Base-by-base conservation (phyloP, 2,329 filamentous ascomycete genomes). In the Lasiodiplodia hormozganensis region DNA sequence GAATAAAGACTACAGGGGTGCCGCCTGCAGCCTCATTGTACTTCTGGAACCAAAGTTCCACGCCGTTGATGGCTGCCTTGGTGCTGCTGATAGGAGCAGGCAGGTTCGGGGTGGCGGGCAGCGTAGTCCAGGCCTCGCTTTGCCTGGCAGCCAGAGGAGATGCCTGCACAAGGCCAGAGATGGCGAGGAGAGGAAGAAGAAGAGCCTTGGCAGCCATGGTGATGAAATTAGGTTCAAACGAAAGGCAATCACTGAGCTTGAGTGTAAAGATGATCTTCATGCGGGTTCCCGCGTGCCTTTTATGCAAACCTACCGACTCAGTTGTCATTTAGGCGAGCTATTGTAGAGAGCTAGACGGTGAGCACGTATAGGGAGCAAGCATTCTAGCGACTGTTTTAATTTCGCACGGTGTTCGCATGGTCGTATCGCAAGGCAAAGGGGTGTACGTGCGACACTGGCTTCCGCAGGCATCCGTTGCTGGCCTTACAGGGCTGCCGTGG, bases 11-110 rank as follows among this genome's bases (percentile, higher is more conserved):
- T 3, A 83, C 74, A 6, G 81, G 80, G 0, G 74, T 71, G 16
- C 74, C 73, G 43, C 75, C 75, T 3, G 75, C 74, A 8, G 73
- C 57, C 36, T 79, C 74, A 67, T 81, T 82, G 75, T 82, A 82
- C 71, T 80, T 77, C 69, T 81, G 80, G 72, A 75, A 77, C 81
- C 81, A 83, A 23, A 83, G 77, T 8, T 80, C 71, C 11, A 77
- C 81, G 51, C 78, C 77, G 68, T 82, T 81, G 71, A 81, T 74
- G 7, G 71, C 58, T 12, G 72, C 75, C 5, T 72, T 74, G 3
- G 70, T 69, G 4, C 71, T 74, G 67, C 69, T 74, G 70, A 81
- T 75, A n/a, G 77, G 78, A 0, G 73, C 67, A 18, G 81, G 80
- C 2, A 83, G 74, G 0, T 72, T 70, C 31, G 81, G 81, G 0